Base-by-base conservation (phyloP, 2,329 filamentous ascomycete species). In the Clonostachys rhizophaga region DNA sequence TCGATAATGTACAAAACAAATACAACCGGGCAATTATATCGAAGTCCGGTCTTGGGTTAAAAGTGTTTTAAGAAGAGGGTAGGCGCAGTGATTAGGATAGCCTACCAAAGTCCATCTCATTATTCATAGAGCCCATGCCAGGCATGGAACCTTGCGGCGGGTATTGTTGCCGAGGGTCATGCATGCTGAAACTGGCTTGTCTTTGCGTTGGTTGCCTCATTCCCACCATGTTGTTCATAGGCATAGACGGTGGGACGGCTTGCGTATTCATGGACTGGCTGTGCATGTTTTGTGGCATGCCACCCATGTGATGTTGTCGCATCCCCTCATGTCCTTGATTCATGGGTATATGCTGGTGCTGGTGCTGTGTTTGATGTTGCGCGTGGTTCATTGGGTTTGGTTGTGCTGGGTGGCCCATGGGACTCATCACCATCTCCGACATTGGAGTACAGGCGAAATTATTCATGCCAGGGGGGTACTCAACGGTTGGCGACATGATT, bases 341-440 rank as follows among this genome's bases (percentile, higher is more conserved):
- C 8, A 68, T 54, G 3, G 61, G 60, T 16, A 46, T 30, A 18
- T 57, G 57, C 24, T 52, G 55, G 36, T 53, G 43, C 36, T 58
- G 57, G 34, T 58, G 57, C 12, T 44, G 47, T 5, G 33, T 50
- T 6, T 33, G 20, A 50, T 55, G 37, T 57, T 51, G 24, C 55
- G 50, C 20, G 49, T 50, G 14, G 62, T 58, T 8, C 55, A 54
- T 43, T 64, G 66, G 37, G 16, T 48, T 44, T 11, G 36, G 42
- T 39, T 47, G 48, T 30, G 24, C 24, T 10, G 24, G 24, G 34
- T 48, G 59, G 33, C 68, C 66, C 45, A 79, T 63, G 1, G 73
- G 72, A 35, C 67, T 77, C 67, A 81, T 76, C 37, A 76, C 69
- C 60, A 81, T 74, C 8, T 81, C 78, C 2, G 74, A 63, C 51